Evolutionary conservation across 768 basidiomycete genomes (phyloP).

Genomic region (Mycena vulgaris): DNA sequence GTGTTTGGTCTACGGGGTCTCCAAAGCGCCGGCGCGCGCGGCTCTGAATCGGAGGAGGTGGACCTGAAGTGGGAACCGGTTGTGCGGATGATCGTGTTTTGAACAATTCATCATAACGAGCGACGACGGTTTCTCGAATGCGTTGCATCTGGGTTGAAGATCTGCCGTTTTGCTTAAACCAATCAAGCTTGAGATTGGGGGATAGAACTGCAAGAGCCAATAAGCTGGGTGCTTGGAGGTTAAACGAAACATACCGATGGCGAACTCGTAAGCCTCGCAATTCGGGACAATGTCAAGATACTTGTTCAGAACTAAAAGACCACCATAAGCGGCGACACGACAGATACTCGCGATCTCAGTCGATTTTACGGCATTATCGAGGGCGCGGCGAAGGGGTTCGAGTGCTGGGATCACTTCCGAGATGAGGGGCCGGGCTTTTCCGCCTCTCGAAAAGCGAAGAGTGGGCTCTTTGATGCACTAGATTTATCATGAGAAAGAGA

Average conservation of each 20-base stretch:
- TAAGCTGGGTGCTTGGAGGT: background rate
- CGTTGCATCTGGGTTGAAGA: background rate
- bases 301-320: background rate
- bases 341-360: slow-evolving; percentile 11
- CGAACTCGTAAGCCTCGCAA: slow-evolving; percentile 26
- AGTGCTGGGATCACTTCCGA: slow-evolving; percentile 23
- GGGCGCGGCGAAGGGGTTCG: slow-evolving; percentile 11
- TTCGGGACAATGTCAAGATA: slow-evolving; percentile 8
- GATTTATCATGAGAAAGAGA: background rate
- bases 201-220: background rate
- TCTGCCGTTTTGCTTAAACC: slow-evolving; percentile 8
- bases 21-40: no score
- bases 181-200: slow-evolving; percentile 16
- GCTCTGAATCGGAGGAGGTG: no score
- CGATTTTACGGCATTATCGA: background rate
- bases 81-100: no score
- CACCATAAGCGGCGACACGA: slow-evolving; percentile 31
- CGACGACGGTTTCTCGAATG: no score
- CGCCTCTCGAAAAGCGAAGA: slow-evolving; percentile 10
- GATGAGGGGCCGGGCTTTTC: slow-evolving; percentile 18
- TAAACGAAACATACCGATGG: slow-evolving; percentile 7
- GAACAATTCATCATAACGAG: no score
- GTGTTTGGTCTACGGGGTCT: no score
- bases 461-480: slow-evolving; percentile 19
- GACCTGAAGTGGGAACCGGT: no score